Percentiles rank a stretch among this genome's conserved stretches.
These are phyloP conservation scores for Camelina laxa DNA, from an alignment of 345 rosid species.

Conservation along the genomic window DNA sequence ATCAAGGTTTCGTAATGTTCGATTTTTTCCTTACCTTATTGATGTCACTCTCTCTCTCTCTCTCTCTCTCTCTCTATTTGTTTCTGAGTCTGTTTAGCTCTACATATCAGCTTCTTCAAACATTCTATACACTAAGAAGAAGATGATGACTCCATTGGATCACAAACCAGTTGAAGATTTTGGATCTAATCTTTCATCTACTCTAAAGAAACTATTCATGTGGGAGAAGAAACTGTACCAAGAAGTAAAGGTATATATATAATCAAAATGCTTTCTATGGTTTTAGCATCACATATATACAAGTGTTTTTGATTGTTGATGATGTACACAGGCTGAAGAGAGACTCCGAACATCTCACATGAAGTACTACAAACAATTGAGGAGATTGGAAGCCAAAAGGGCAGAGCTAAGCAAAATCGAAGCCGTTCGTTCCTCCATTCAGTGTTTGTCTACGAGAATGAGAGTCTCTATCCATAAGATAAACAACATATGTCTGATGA, in stretches of 20 bases:
- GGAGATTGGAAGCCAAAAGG: slow-evolving; percentile 50
- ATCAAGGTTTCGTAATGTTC: slow-evolving; percentile 25
- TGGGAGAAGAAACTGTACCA: slow-evolving; percentile 80
- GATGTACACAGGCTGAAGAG: slow-evolving; percentile 61
- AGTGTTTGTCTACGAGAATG: slow-evolving; percentile 56
- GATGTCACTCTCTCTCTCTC: background rate
- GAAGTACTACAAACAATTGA: slow-evolving; percentile 57
- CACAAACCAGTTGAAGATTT: slow-evolving; percentile 43
- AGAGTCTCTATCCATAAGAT: slow-evolving; percentile 66
- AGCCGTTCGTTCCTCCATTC: slow-evolving; percentile 42
- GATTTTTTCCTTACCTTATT: background rate
- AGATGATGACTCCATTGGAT: slow-evolving; percentile 20
- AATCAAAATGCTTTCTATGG: too few relatives aligned
- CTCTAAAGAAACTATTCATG: slow-evolving; percentile 57
- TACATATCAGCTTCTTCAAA: slow-evolving; percentile 49
- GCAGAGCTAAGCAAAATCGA: slow-evolving; percentile 54
- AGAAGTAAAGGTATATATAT: slow-evolving; percentile 85
- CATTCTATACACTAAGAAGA: slow-evolving; percentile 44
- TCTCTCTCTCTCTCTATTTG: background rate
- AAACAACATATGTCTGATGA: slow-evolving; percentile 55
- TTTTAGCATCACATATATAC: background rate
- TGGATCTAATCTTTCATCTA: slow-evolving; percentile 55
- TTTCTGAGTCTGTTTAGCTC: background rate
- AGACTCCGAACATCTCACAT: slow-evolving; percentile 56
- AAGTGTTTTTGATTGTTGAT: slow-evolving; percentile 6